Percentiles rank a stretch among this genome's conserved stretches.
Evolutionary conservation across 306 rosid species (phyloP).

Genomic region (Casuarina glauca): DNA sequence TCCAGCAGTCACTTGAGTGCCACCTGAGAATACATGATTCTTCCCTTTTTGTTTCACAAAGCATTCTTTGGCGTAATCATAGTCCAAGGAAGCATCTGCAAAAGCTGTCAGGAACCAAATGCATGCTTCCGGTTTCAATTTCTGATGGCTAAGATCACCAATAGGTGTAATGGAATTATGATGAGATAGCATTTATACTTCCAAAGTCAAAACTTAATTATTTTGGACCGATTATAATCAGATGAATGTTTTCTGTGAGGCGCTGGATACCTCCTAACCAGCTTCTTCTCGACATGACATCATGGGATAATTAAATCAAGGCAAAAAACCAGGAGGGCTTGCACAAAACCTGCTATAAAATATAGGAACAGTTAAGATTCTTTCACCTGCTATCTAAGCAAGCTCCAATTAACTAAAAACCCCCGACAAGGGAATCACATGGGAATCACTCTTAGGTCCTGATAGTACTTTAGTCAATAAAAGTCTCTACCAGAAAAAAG

Average conservation of each 20-base stretch:
- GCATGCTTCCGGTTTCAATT: neutral
- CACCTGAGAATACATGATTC: too few relatives aligned
- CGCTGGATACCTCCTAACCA: neutral
- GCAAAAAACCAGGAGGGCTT: neutral
- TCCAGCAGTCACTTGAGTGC: too few relatives aligned
- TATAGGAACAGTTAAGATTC: neutral
- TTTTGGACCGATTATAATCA: neutral
- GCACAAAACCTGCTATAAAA: neutral
- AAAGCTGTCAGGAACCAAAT: neutral
- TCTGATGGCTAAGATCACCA: neutral
- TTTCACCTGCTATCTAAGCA: neutral
- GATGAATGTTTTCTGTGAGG: neutral
- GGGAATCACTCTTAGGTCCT: neutral
- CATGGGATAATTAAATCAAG: neutral
- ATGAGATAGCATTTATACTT: neutral
- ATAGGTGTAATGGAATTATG: neutral
- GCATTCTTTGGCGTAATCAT: neutral
- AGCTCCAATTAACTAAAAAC: neutral
- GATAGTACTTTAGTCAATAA: too few relatives aligned
- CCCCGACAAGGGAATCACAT: neutral
- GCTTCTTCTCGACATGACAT: neutral
- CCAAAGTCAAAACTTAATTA: conserved; percentile 4
- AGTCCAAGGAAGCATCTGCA: neutral
- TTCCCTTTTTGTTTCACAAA: too few relatives aligned
- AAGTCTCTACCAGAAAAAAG: neutral